Percentiles rank a stretch among this genome's conserved stretches.
Conservation (phyloP, 2,329 filamentous ascomycete genomes). For the Rhinocladiella mackenziei region DNA sequence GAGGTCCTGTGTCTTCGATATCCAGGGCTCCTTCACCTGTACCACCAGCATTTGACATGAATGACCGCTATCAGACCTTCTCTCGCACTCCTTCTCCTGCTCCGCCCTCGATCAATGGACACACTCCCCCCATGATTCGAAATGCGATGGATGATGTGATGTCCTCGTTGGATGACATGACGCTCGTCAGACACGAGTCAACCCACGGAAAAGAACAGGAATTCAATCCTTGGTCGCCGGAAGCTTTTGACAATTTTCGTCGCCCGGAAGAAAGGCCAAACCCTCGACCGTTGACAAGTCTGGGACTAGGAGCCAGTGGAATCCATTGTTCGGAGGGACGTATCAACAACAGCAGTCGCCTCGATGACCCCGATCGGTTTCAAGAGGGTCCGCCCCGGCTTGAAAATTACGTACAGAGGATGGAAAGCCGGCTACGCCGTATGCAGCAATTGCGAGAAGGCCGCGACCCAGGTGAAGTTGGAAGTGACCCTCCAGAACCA, state of each 20-base stretch:
- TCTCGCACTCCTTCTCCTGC: slow-evolving; percentile 61
- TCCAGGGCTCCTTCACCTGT: slow-evolving; percentile 47
- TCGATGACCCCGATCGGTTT: slow-evolving; percentile 50
- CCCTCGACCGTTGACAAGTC: slow-evolving; percentile 65
- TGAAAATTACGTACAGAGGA: slow-evolving; percentile 82
- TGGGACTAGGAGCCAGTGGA: slow-evolving; percentile 59
- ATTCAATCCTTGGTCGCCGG: slow-evolving; percentile 81
- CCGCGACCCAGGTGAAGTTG: slow-evolving; percentile 46
- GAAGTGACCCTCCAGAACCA: slow-evolving; percentile 55
- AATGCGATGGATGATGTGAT: slow-evolving; percentile 98
- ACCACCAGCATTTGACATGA: slow-evolving; percentile 31
- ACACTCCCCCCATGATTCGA: slow-evolving; percentile 85
- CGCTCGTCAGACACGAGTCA: slow-evolving; percentile 53
- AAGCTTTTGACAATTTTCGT: slow-evolving; percentile 65
- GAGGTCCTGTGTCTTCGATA: slow-evolving; percentile 38
- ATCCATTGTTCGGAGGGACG: slow-evolving; percentile 51
- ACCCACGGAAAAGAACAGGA: slow-evolving; percentile 50
- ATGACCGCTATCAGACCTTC: slow-evolving; percentile 47
- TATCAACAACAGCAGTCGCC: slow-evolving; percentile 52
- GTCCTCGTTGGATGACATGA: slow-evolving; percentile 86
- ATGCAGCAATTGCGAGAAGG: slow-evolving; percentile 56
- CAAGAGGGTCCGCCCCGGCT: slow-evolving; percentile 64
- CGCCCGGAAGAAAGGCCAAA: slow-evolving; percentile 35
- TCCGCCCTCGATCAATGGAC: slow-evolving; percentile 61
- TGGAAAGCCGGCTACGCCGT: slow-evolving; percentile 76